Evolutionary conservation across 495 filamentous ascomycete species (phyloP), one percentile per base, ranked within the genome.

Genomic region (Annulohypoxylon maeteangense): DNA sequence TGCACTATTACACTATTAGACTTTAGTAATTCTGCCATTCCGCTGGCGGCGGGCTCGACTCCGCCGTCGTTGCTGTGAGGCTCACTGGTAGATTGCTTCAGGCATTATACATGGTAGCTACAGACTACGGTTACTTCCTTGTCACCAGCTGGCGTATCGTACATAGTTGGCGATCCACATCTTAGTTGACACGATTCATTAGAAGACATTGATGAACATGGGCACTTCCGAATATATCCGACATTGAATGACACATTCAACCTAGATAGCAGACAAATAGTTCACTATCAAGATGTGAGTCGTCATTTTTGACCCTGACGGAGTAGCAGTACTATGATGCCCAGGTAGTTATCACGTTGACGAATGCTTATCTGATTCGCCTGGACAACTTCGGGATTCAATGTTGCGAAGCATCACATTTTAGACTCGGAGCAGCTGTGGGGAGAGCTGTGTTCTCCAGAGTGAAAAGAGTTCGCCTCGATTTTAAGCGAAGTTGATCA

Each of bases 401-500:
- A 51, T 45, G 44, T 68, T 73, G 47, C 60, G 65, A 69, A 25
- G 48, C 48, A 65, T 62, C 54, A 57, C 55, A 55, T 65, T 65
- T 68, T 47, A 36, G 56, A 61, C 55, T 72, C 31, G 44, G 44
- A 44, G 47, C 10, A 10, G 36, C 2, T 23, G 5, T 20, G 66
- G 14, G 66, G 14, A 42, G 23, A 23, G 25, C 51, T 53, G 22
- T 64, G 54, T 29, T 27, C 44, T 40, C 61, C 22, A 44, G 62
- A 47, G 61, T 44, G 40, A 56, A 42, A 57, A 14, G 14, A 23
- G 57, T 27, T 48, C 56, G 50, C 61, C 29, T 27, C 36, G 45
- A 47, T 27, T 51, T 69, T 73, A 69, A 73, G 70, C 70, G 70
- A 73, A 73, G 70, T 56, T 59, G 70, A 61, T 68, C 56, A 62